Conservation (phyloP, 2,329 filamentous ascomycete genomes). For the Ophiostoma montium region DNA sequence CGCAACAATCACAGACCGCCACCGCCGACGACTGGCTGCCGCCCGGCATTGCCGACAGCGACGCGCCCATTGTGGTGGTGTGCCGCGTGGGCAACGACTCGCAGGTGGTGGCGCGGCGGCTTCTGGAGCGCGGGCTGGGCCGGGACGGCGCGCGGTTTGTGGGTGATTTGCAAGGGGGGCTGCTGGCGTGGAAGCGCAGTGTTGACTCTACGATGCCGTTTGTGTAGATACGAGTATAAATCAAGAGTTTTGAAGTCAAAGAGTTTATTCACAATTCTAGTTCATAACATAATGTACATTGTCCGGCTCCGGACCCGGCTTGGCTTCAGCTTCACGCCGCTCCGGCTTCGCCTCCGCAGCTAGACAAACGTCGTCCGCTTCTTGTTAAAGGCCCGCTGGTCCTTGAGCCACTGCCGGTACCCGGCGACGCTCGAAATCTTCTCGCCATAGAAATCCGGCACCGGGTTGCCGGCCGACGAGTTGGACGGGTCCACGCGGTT, state of each 20-base stretch:
- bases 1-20: constrained; percentile 5
- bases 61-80: constrained; percentile 51
- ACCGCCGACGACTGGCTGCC: constrained; percentile 24
- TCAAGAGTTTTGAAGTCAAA: too few relatives aligned
- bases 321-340: neutral
- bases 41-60: constrained; percentile 21
- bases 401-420: constrained; percentile 92
- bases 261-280: too few relatives aligned
- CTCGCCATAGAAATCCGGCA: constrained; percentile 96
- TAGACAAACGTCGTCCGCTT: constrained; percentile 58
- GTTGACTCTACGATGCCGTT: constrained; percentile 48
- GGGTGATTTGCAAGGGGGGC: constrained; percentile 57
- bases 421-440: constrained; percentile 87
- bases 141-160: constrained; percentile 42
- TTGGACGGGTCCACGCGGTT: constrained; percentile 82
- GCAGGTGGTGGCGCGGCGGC: constrained; percentile 50
- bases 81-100: constrained; percentile 70
- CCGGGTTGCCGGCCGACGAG: constrained; percentile 81
- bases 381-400: constrained; percentile 93
- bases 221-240: constrained; percentile 23
- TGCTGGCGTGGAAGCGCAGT: constrained; percentile 56
- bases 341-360: constrained; percentile 11
- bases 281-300: neutral
- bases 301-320: neutral
- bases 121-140: constrained; percentile 47